phyloP scores from a whole-genome alignment of 345 rosid genomes.

The Eucalyptus regnans region DNA sequence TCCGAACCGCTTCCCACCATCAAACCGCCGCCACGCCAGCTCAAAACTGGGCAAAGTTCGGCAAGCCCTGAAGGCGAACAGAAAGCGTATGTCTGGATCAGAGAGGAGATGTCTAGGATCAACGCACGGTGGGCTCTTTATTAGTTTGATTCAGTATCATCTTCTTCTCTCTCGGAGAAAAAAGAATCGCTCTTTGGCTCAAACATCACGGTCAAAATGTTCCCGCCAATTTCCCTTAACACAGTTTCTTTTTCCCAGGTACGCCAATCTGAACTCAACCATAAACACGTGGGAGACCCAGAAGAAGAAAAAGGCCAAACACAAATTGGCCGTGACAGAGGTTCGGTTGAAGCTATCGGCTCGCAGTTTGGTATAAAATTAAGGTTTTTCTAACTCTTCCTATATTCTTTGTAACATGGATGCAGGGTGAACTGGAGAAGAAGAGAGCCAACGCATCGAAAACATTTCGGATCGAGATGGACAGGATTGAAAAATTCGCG shows the following conservation, averaged over 20 bases:
- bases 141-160: neutral
- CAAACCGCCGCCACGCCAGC: neutral
- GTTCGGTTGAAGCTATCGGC: conserved; percentile 9
- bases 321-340: conserved; percentile 39
- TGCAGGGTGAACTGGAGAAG: conserved; percentile 28
- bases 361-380: neutral
- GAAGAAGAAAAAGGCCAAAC: conserved; percentile 42
- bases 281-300: conserved; percentile 51
- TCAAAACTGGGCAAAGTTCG: neutral
- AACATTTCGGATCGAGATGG: conserved; percentile 24
- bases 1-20: conserved; percentile 4
- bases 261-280: conserved; percentile 23
- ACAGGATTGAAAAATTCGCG: conserved; percentile 23
- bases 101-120: conserved; percentile 34
- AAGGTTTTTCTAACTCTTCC: neutral
- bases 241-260: conserved; percentile 17
- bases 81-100: conserved; percentile 52
- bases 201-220: neutral
- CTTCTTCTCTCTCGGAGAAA: neutral
- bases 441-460: conserved; percentile 27
- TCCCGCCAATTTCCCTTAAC: neutral
- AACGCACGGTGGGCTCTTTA: conserved; percentile 21
- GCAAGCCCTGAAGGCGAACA: conserved; percentile 2
- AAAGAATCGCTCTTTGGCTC: neutral
- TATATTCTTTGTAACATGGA: neutral